These are phyloP conservation scores for Amanita rubescens DNA, from an alignment of 768 basidiomycete genomes.

Conservation along the genomic window DNA sequence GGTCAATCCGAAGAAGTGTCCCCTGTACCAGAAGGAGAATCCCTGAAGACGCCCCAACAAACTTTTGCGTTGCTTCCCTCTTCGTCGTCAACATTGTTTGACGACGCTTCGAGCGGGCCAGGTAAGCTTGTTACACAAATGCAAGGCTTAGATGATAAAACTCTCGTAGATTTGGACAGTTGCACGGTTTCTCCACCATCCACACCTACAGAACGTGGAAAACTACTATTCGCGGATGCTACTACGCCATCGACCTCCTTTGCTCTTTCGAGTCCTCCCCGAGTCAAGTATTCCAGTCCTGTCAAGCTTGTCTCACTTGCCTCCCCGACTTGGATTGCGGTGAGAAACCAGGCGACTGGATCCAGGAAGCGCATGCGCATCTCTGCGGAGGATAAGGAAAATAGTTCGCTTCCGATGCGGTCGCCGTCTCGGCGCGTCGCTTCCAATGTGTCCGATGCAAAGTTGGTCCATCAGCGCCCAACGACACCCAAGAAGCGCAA, in stretches of 20 bases:
- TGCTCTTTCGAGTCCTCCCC: not conserved
- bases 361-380: slow-evolving; percentile 2
- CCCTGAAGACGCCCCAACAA: not conserved
- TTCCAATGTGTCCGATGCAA: not conserved
- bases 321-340: not conserved
- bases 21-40: not conserved
- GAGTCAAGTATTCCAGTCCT: not conserved
- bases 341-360: not conserved
- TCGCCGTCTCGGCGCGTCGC: not conserved
- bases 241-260: slow-evolving; percentile 12
- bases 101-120: not conserved
- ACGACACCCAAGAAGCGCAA: slow-evolving; percentile 37
- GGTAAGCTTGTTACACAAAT: not conserved
- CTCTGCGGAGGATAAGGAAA: slow-evolving; percentile 43
- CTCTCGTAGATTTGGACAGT: not conserved
- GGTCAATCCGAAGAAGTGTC: not conserved
- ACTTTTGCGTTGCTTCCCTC: slow-evolving; percentile 3
- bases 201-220: slow-evolving; percentile 14
- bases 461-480: not conserved
- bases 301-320: slow-evolving; percentile 15
- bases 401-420: slow-evolving; percentile 32
- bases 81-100: slow-evolving; percentile 19
- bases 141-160: not conserved
- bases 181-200: slow-evolving; percentile 22
- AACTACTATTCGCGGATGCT: not conserved